phyloP scores from a whole-genome alignment of 805 yeast genomes.

The Wickerhamomyces bovis region DNA sequence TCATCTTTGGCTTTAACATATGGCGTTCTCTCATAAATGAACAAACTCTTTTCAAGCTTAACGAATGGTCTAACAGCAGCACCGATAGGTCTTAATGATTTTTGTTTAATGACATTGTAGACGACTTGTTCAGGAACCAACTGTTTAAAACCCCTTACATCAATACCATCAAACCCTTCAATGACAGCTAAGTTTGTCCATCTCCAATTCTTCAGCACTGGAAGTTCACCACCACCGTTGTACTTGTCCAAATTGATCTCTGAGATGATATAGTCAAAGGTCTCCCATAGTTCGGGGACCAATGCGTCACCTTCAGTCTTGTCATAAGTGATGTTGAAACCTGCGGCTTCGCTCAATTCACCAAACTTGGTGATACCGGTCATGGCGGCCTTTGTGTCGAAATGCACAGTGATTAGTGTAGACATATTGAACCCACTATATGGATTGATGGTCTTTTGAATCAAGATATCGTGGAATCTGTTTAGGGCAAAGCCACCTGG shows the following conservation, averaged over 20 bases:
- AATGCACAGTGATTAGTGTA: slow-evolving; percentile 46
- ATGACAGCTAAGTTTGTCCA: slow-evolving; percentile 41
- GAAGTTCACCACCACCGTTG: slow-evolving; percentile 4
- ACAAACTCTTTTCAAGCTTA: slow-evolving; percentile 6
- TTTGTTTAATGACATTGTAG: slow-evolving; percentile 1
- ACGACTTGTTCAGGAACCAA: slow-evolving; percentile 8
- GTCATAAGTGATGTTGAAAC: slow-evolving; percentile 48
- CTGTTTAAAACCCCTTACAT: slow-evolving; percentile 15
- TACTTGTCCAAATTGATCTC: slow-evolving; percentile 17
- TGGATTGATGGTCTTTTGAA: slow-evolving; percentile 4
- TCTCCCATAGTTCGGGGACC: slow-evolving; percentile 37
- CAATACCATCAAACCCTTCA: slow-evolving; percentile 37
- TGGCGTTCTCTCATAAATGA: slow-evolving; percentile 14
- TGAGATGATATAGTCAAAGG: slow-evolving; percentile 47
- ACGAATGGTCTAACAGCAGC: slow-evolving; percentile 10
- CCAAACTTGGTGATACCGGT: slow-evolving; percentile 79
- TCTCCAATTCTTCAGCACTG: slow-evolving; percentile 24
- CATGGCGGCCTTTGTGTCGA: slow-evolving; percentile 81
- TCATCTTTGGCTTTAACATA: neutral
- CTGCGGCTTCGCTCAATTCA: slow-evolving; percentile 36
- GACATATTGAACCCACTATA: slow-evolving; percentile 3
- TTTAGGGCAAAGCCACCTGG: slow-evolving; percentile 82
- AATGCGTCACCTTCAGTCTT: slow-evolving; percentile 54
- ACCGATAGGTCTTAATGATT: slow-evolving; percentile 13
- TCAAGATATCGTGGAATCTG: slow-evolving; percentile 40